A percentile compares a stretch with the other conserved stretches of the same genome.
phyloP scores from a whole-genome alignment of 805 yeast species.

The Candida dajiaensis region DNA sequence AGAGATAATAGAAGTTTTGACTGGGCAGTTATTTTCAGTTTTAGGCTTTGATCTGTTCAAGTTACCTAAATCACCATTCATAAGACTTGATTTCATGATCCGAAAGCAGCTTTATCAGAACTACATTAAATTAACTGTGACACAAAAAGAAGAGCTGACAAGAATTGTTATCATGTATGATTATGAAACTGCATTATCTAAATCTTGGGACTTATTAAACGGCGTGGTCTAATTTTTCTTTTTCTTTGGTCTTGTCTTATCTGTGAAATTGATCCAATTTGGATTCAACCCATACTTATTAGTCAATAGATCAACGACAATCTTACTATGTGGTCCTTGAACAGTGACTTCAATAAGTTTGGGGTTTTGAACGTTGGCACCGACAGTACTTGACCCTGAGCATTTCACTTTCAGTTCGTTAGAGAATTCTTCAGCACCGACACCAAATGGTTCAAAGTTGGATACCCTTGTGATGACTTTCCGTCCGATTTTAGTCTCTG shows the following conservation, averaged over 20 bases:
- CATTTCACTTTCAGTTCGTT: slow-evolving; percentile 70
- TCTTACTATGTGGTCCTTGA: slow-evolving; percentile 82
- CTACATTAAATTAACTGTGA: slow-evolving; percentile 1
- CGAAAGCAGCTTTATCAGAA: slow-evolving; percentile 10
- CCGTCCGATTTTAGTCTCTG: slow-evolving; percentile 76
- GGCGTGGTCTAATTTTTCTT: slow-evolving; percentile 23
- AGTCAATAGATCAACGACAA: slow-evolving; percentile 51
- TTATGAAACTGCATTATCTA: background rate
- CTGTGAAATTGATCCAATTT: slow-evolving; percentile 59
- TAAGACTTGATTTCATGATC: slow-evolving; percentile 11
- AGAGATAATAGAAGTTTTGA: slow-evolving; percentile 7
- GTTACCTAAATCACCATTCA: slow-evolving; percentile 10
- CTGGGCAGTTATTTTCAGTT: slow-evolving; percentile 7
- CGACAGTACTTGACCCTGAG: slow-evolving; percentile 82
- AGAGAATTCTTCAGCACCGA: slow-evolving; percentile 61
- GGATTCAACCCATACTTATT: slow-evolving; percentile 56
- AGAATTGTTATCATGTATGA: slow-evolving; percentile 3
- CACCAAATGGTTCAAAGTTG: slow-evolving; percentile 61
- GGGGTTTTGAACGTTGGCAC: slow-evolving; percentile 50
- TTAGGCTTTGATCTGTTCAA: slow-evolving; percentile 7
- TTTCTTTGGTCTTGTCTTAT: slow-evolving; percentile 53
- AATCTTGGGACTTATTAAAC: slow-evolving; percentile 1
- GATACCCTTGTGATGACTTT: slow-evolving; percentile 70
- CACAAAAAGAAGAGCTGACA: slow-evolving; percentile 1
- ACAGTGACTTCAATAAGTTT: slow-evolving; percentile 65